A percentile compares a stretch with the other conserved stretches of the same genome.
These are phyloP conservation scores for Arthroderma sp. DNA, from an alignment of 2,329 filamentous ascomycete species.

Conservation along the genomic window DNA sequence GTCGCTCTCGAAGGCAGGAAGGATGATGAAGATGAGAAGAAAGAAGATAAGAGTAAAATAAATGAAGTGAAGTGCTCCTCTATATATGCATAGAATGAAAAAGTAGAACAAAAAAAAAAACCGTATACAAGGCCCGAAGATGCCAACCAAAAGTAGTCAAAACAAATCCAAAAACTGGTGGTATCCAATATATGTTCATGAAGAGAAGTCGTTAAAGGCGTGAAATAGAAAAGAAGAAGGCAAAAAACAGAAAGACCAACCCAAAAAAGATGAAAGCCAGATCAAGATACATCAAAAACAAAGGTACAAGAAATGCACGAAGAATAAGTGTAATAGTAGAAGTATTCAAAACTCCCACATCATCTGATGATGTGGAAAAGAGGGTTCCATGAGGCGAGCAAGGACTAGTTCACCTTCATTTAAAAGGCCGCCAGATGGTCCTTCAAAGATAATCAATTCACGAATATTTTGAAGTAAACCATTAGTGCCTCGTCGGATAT, in stretches of 20 bases:
- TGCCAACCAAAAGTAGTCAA: neutral
- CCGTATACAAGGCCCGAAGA: constrained; percentile 1
- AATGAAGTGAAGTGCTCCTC: neutral
- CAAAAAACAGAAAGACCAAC: neutral
- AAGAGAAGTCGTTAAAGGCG: constrained; percentile 5
- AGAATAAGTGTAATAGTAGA: neutral
- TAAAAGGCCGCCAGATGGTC: constrained; percentile 23
- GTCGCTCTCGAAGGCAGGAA: neutral
- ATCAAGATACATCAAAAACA: neutral
- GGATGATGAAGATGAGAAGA: neutral
- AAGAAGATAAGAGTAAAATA: neutral
- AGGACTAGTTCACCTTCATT: constrained; percentile 26
- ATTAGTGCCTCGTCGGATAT: constrained; percentile 18
- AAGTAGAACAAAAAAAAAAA: neutral
- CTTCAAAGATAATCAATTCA: constrained; percentile 16
- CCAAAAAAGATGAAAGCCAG: neutral
- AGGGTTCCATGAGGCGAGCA: constrained; percentile 20
- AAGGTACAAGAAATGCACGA: neutral
- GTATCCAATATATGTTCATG: constrained; percentile 4
- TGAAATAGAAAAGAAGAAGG: neutral
- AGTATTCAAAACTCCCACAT: constrained; percentile 20
- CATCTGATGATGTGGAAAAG: constrained; percentile 15
- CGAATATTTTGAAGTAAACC: constrained; percentile 24
- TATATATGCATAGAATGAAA: constrained; percentile 1
- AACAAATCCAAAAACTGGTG: neutral